A percentile compares a stretch with the other conserved stretches of the same genome.
Evolutionary conservation across 352 stramenopile genomes (phyloP).

Genomic region (Pythium apleroticum): DNA sequence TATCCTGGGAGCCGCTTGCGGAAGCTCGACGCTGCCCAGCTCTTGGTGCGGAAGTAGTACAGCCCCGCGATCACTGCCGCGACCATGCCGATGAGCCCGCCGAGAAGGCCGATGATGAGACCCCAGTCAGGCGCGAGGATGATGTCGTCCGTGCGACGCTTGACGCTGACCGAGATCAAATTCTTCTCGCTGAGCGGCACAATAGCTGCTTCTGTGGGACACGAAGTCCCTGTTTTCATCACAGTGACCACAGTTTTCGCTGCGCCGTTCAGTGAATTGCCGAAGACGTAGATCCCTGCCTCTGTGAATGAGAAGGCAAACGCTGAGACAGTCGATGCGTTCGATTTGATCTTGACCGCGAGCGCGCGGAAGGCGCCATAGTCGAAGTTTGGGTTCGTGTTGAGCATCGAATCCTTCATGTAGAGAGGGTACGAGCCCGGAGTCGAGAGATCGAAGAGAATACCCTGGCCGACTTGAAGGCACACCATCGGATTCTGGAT

Average conservation of each 20-base stretch:
- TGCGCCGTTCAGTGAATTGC: constrained; percentile 67
- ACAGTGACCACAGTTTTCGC: constrained; percentile 83
- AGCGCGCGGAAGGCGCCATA: constrained; percentile 85
- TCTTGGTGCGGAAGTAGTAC: constrained; percentile 85
- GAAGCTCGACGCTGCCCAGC: constrained; percentile 45
- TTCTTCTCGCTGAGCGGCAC: constrained; percentile 85
- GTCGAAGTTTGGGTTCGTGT: constrained; percentile 92
- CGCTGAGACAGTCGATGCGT: constrained; percentile 51
- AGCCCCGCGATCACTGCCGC: constrained; percentile 68
- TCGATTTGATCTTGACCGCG: constrained; percentile 57
- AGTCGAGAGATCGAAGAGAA: constrained; percentile 89
- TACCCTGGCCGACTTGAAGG: constrained; percentile 65
- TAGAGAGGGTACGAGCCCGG: constrained; percentile 89
- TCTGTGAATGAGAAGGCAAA: constrained; percentile 90
- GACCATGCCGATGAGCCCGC: constrained; percentile 75
- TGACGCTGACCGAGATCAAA: constrained; percentile 81
- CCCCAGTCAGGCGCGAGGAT: constrained; percentile 90
- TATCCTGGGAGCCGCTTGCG: constrained; percentile 34
- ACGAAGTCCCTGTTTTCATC: constrained; percentile 71
- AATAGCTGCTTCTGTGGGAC: constrained; percentile 79
- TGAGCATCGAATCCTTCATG: constrained; percentile 94
- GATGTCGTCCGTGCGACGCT: constrained; percentile 70
- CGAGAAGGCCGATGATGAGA: constrained; percentile 75
- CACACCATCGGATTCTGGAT: constrained; percentile 90
- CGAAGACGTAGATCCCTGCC: constrained; percentile 89